phyloP scores from a whole-genome alignment of 345 rosid species.

The Cardamine resedifolia region DNA sequence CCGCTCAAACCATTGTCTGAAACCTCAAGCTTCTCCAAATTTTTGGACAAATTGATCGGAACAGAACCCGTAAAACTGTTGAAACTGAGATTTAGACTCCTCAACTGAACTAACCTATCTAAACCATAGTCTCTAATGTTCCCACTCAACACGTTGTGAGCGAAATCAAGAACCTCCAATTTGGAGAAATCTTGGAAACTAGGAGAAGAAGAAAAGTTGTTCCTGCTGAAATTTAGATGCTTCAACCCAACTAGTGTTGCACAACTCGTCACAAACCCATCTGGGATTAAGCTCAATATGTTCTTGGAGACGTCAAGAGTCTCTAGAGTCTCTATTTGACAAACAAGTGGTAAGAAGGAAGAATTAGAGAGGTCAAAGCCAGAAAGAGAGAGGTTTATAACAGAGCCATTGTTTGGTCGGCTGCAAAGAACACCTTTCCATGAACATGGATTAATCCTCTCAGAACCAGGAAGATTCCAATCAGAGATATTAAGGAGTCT shows the following conservation, averaged over 20 bases:
- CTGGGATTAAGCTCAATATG: slow-evolving; percentile 49
- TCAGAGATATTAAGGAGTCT: slow-evolving; percentile 16
- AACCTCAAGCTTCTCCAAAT: slow-evolving; percentile 53
- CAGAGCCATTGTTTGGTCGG: slow-evolving; percentile 33
- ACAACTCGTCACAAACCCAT: slow-evolving; percentile 45
- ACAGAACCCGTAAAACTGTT: slow-evolving; percentile 45
- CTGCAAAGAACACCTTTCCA: slow-evolving; percentile 64
- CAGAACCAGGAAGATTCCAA: slow-evolving; percentile 42
- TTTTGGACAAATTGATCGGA: slow-evolving; percentile 43
- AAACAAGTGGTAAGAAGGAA: slow-evolving; percentile 45
- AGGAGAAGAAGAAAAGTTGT: slow-evolving; percentile 46
- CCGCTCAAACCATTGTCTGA: slow-evolving; percentile 44
- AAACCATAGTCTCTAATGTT: slow-evolving; percentile 41
- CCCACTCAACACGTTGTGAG: slow-evolving; percentile 48
- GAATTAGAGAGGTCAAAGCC: slow-evolving; percentile 44
- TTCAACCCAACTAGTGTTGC: slow-evolving; percentile 47
- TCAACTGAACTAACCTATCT: slow-evolving; percentile 50
- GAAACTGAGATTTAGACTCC: slow-evolving; percentile 46
- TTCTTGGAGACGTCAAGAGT: slow-evolving; percentile 58
- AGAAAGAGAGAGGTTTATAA: slow-evolving; percentile 43
- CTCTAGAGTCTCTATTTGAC: slow-evolving; percentile 56
- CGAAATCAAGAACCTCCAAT: slow-evolving; percentile 59
- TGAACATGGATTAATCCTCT: slow-evolving; percentile 51
- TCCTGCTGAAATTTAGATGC: slow-evolving; percentile 56
- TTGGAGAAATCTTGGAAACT: slow-evolving; percentile 48